Conservation (phyloP, 2,329 filamentous ascomycete species). For the Trichoderma sp. region DNA sequence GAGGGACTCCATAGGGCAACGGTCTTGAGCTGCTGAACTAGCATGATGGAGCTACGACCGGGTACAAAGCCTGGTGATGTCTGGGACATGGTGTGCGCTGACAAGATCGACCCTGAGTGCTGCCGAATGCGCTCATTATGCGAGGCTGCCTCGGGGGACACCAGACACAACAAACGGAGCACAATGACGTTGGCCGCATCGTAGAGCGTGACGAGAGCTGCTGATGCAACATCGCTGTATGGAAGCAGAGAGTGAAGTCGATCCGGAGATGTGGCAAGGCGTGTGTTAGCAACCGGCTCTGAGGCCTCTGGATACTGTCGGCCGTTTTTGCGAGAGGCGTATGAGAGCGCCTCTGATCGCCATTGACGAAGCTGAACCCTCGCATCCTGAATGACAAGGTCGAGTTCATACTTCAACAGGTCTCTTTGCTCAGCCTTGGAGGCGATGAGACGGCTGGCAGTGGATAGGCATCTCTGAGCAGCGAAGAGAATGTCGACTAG, state of each 20-base stretch:
- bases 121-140: conserved; percentile 11
- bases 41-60: conserved; percentile 28
- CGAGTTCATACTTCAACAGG: background rate
- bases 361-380: conserved; percentile 6
- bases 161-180: conserved; percentile 8
- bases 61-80: background rate
- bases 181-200: conserved; percentile 24
- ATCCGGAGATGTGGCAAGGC: background rate
- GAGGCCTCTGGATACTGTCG: background rate
- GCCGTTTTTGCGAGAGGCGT: background rate
- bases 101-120: conserved; percentile 24
- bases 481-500: conserved; percentile 48
- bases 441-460: conserved; percentile 18
- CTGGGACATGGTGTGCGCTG: conserved; percentile 16
- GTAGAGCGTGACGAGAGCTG: conserved; percentile 25
- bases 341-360: background rate
- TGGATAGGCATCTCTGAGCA: conserved; percentile 17
- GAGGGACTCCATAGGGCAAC: conserved; percentile 30
- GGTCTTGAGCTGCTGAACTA: conserved; percentile 29
- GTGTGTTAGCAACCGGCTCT: background rate
- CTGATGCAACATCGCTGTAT: conserved; percentile 21
- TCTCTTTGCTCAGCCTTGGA: background rate
- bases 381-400: background rate
- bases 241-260: background rate
- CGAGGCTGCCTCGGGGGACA: conserved; percentile 3